Percentiles rank a stretch among this genome's conserved stretches.
phyloP scores from a whole-genome alignment of 768 basidiomycete genomes.

The Holtermannia corniformis region DNA sequence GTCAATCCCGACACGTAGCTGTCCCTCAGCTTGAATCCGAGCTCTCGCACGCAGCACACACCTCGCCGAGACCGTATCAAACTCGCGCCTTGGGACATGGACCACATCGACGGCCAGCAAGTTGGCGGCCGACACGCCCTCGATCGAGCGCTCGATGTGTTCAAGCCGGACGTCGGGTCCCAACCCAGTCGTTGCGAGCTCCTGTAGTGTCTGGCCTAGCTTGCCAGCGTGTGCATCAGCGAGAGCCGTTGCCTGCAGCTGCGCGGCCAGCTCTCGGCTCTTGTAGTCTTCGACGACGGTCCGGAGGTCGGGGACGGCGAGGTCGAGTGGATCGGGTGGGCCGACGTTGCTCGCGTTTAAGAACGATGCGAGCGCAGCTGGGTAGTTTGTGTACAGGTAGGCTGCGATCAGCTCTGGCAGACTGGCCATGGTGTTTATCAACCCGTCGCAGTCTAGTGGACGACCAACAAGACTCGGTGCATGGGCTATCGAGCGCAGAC shows the following conservation, averaged over 20 bases:
- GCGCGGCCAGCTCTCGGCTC: conserved; percentile 4
- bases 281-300: conserved; percentile 28
- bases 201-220: not conserved
- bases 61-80: conserved; percentile 30
- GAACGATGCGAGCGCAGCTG: conserved; percentile 22
- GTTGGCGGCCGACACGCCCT: conserved; percentile 29
- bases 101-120: conserved; percentile 21
- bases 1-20: conserved; percentile 16
- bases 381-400: conserved; percentile 27
- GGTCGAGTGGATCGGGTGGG: conserved; percentile 16
- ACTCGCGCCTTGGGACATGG: conserved; percentile 21
- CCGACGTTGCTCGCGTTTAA: conserved; percentile 16
- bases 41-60: conserved; percentile 10
- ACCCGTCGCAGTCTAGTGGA: too few species aligned
- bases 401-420: conserved; percentile 26
- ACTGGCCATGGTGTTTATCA: not conserved
- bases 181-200: conserved; percentile 9
- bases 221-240: not conserved
- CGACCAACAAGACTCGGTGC: too few species aligned
- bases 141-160: conserved; percentile 25
- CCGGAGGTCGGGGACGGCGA: conserved; percentile 29
- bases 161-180: conserved; percentile 20
- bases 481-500: too few species aligned
- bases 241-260: not conserved
- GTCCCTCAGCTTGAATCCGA: too few species aligned